A percentile compares a stretch with the other conserved stretches of the same genome.
These are phyloP conservation scores for Ostreobium quekettii DNA, from an alignment of 139 green algal species.

Conservation along the genomic window DNA sequence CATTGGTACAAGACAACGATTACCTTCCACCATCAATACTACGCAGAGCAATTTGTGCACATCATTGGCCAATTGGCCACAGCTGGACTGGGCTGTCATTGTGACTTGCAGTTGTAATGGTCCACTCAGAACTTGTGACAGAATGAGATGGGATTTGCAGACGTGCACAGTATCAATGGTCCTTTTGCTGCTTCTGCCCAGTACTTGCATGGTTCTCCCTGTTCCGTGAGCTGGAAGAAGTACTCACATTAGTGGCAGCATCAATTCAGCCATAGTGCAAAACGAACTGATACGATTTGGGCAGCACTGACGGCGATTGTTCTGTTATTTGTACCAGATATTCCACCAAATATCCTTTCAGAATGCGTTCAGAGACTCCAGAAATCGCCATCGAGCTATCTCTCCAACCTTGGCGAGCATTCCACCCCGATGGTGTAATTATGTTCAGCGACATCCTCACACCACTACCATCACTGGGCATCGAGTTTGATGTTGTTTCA, in stretches of 20 bases:
- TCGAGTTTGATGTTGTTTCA: conserved; percentile 97
- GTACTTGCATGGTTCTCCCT: no score
- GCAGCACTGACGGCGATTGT: background rate
- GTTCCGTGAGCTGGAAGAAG: no score
- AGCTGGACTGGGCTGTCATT: background rate
- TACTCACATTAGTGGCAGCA: no score
- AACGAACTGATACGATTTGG: background rate
- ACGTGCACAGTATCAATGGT: no score
- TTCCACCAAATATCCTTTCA: conserved; percentile 86
- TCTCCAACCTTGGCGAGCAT: conserved; percentile 90
- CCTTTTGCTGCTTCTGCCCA: no score
- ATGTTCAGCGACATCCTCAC: conserved; percentile 99
- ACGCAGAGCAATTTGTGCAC: no score
- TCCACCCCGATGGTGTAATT: conserved; percentile 93
- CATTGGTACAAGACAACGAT: background rate
- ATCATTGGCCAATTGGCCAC: background rate
- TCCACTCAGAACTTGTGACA: background rate
- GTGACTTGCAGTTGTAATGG: background rate
- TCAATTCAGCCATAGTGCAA: no score
- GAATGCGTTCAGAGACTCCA: conserved; percentile 88
- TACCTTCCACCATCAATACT: no score
- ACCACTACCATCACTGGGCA: conserved; percentile 86
- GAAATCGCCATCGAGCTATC: conserved; percentile 90
- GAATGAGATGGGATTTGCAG: background rate
- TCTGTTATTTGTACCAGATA: conserved; percentile 53